Conservation (phyloP, 106 monocot genomes). For the Amphibolis antarctica region DNA sequence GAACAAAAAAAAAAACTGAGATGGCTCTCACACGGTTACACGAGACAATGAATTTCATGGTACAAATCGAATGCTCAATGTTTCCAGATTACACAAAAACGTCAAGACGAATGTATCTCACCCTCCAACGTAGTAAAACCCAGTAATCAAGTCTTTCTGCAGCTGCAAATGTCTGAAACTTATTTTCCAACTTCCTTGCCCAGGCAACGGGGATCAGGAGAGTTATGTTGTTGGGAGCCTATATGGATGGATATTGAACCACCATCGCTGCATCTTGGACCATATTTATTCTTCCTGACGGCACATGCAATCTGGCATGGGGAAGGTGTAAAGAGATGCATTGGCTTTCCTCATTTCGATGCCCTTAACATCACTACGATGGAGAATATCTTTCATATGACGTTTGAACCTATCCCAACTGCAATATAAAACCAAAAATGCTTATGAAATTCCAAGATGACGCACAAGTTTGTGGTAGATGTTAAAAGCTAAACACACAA, state of each 20-base stretch:
- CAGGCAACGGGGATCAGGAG: background rate
- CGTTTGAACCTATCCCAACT: constrained; percentile 91
- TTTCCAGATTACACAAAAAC: background rate
- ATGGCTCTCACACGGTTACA: background rate
- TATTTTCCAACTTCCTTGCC: background rate
- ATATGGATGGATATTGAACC: background rate
- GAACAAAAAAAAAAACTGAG: constrained; percentile 3
- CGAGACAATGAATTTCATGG: constrained; percentile 5
- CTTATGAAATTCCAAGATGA: too few species aligned
- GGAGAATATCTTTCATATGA: constrained; percentile 82
- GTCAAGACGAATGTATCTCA: background rate
- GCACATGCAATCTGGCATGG: constrained; percentile 99
- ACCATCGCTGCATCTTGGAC: background rate
- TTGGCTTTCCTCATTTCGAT: constrained; percentile 43
- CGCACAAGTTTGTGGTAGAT: too few species aligned
- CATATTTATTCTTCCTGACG: constrained; percentile 20
- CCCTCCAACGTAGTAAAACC: background rate
- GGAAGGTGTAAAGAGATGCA: constrained; percentile 62
- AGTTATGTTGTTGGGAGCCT: background rate
- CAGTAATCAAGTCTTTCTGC: background rate
- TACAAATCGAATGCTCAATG: constrained; percentile 1
- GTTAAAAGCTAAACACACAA: too few species aligned
- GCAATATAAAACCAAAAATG: constrained; percentile 6
- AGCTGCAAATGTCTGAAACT: background rate
- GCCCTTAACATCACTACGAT: constrained; percentile 62